Conservation (phyloP, 176 grass and related monocot species). For the Bonia amplexicaulis region DNA sequence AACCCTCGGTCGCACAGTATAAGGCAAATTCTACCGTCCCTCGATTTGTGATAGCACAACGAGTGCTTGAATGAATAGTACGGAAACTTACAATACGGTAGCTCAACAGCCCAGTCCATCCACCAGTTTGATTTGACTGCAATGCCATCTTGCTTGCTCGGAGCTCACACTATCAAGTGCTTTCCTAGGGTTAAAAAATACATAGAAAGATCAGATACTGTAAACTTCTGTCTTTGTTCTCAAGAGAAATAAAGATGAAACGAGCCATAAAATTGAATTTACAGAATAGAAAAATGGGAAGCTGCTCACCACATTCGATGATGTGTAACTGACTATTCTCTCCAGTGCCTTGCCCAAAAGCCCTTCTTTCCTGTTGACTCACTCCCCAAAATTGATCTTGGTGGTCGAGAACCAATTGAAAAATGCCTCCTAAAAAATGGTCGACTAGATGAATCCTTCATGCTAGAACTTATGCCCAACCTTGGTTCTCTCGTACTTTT, state of each 20-base stretch:
- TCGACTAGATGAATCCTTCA: slow-evolving; percentile 38
- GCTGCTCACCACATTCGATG: neutral
- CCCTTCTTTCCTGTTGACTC: slow-evolving; percentile 56
- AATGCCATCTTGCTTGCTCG: neutral
- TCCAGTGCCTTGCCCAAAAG: slow-evolving; percentile 61
- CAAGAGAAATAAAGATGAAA: neutral
- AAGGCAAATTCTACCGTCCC: slow-evolving; percentile 1
- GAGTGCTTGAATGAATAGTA: slow-evolving; percentile 19
- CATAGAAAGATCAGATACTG: neutral
- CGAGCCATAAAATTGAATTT: neutral
- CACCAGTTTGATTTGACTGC: neutral
- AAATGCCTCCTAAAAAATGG: slow-evolving; percentile 65
- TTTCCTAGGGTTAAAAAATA: neutral
- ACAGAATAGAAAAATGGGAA: neutral
- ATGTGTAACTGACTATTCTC: slow-evolving; percentile 20
- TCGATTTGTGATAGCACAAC: slow-evolving; percentile 25
- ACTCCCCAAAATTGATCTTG: slow-evolving; percentile 13
- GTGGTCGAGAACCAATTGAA: slow-evolving; percentile 46
- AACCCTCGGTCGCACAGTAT: neutral
- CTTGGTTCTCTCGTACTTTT: slow-evolving; percentile 29
- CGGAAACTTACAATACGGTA: slow-evolving; percentile 5
- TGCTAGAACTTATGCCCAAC: slow-evolving; percentile 46
- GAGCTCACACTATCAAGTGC: neutral
- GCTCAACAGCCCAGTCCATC: neutral
- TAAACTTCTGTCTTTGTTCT: neutral